Base-by-base conservation (phyloP, 2,329 filamentous ascomycete species). In the Chlorencoelia australis region DNA sequence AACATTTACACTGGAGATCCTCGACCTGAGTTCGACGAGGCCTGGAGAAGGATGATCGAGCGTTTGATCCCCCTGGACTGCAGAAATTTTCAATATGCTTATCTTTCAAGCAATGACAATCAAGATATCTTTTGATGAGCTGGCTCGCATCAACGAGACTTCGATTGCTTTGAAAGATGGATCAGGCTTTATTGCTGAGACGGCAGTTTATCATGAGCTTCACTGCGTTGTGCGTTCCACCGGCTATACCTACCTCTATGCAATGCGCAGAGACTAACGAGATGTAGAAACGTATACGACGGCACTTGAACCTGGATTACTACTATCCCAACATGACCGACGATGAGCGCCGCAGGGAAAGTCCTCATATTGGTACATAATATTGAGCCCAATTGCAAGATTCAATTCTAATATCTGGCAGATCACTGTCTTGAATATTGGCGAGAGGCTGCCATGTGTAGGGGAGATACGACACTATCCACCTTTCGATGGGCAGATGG, bases 91-190 rank as follows among this genome's bases (percentile, higher is more conserved):
- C 18, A 13, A 4, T 20, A 26, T 9, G 14, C 24, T n/a, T 13
- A n/a, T n/a, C n/a, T n/a, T n/a, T 26, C 24, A 24, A 40, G 38
- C 38, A 15, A 32, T 40, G 22, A 29, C 27, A 18, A 40, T 40
- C 14, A 36, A 30, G 16, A 33, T 41, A 31, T 95, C 88, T 0
- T 79, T 95, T 50, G 82, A 88, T 5, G 89, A 96, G 60, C 67
- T 96, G 36, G 82, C 85, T 54, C 64, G 78, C 51, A 67, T 94
- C 8, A 19, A 37, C 14, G 20, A 41, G 13, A 25, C 34, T 11
- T 41, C 34, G 10, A 33, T 41, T 14, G 29, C 30, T 11, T 22
- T 39, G 14, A 10, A 16, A 17, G 35, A 41, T 16, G 34, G 34
- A 9, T 37, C 34, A 30, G 39, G 39, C 5, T 41, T 27, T 17